These are phyloP conservation scores for Citrus medica DNA, from an alignment of 345 rosid genomes.

Conservation along the genomic window DNA sequence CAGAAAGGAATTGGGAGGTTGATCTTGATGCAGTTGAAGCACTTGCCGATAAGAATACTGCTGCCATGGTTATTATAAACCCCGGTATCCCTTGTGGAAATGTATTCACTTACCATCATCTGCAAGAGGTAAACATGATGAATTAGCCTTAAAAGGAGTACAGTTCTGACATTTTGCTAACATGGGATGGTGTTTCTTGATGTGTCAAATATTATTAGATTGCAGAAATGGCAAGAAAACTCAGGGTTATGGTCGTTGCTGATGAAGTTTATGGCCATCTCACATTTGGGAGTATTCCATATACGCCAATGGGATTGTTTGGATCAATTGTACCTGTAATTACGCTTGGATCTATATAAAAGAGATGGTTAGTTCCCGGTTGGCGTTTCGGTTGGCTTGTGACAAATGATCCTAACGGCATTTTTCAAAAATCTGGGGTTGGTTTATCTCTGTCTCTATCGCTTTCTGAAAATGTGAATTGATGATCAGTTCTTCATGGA, in stretches of 20 bases:
- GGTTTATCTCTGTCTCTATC: constrained; percentile 1
- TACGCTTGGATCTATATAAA: constrained; percentile 66
- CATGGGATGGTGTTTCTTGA: not conserved
- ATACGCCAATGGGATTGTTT: constrained; percentile 67
- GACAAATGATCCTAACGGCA: constrained; percentile 51
- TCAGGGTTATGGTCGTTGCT: constrained; percentile 62
- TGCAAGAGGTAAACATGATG: constrained; percentile 37
- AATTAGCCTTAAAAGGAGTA: not conserved
- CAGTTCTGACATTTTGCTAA: not conserved
- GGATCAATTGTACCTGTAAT: constrained; percentile 55
- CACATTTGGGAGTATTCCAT: constrained; percentile 47
- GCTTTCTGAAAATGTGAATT: not conserved
- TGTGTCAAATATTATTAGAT: constrained; percentile 4
- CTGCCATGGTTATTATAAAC: constrained; percentile 59
- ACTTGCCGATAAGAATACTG: constrained; percentile 61
- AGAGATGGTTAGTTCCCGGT: constrained; percentile 81
- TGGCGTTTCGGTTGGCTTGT: constrained; percentile 82
- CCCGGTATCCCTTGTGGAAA: constrained; percentile 70
- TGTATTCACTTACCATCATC: constrained; percentile 54
- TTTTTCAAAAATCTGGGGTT: constrained; percentile 50
- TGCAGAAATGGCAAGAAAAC: constrained; percentile 62
- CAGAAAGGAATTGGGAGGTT: constrained; percentile 63
- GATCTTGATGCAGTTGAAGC: constrained; percentile 57
- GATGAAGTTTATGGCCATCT: constrained; percentile 68
- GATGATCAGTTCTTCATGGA: not conserved